Percentiles rank a stretch among this genome's conserved stretches.
phyloP scores from a whole-genome alignment of 768 basidiomycete genomes.

The Suillus clintonianus region DNA sequence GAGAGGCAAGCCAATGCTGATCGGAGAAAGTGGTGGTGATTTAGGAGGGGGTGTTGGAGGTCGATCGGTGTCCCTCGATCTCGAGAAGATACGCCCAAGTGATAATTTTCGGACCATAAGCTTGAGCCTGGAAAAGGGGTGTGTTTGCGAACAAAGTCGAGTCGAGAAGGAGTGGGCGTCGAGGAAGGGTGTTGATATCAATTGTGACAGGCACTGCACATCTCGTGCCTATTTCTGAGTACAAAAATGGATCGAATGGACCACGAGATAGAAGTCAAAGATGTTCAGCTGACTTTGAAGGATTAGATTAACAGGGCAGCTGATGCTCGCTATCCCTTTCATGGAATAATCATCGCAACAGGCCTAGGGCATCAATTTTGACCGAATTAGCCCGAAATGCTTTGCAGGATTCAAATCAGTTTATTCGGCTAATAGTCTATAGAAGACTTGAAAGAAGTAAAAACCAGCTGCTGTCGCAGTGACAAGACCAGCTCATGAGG shows the following conservation, averaged over 20 bases:
- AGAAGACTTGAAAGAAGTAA: too few relatives aligned
- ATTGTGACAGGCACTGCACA: not conserved
- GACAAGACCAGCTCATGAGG: too few relatives aligned
- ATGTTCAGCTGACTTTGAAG: not conserved
- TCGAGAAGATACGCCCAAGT: not conserved
- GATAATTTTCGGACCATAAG: constrained; percentile 18
- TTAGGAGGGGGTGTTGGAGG: constrained; percentile 13
- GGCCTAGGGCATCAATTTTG: not conserved
- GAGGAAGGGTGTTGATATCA: not conserved
- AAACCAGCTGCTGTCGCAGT: too few relatives aligned
- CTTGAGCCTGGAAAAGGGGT: not conserved
- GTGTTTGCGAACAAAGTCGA: not conserved
- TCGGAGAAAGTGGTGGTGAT: constrained; percentile 18
- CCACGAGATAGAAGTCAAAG: not conserved
- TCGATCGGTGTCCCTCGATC: constrained; percentile 6
- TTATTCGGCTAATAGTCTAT: too few relatives aligned
- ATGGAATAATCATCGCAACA: not conserved
- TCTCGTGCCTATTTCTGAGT: not conserved
- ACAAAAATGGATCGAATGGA: not conserved
- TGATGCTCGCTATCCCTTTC: not conserved
- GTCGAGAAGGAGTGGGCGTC: not conserved
- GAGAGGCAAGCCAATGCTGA: constrained; percentile 13
- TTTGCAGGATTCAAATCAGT: too few relatives aligned
- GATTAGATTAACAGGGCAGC: not conserved
- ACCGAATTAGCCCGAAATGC: not conserved